phyloP scores from a whole-genome alignment of 208 protist species.

The Vickermania spadyakhi region DNA sequence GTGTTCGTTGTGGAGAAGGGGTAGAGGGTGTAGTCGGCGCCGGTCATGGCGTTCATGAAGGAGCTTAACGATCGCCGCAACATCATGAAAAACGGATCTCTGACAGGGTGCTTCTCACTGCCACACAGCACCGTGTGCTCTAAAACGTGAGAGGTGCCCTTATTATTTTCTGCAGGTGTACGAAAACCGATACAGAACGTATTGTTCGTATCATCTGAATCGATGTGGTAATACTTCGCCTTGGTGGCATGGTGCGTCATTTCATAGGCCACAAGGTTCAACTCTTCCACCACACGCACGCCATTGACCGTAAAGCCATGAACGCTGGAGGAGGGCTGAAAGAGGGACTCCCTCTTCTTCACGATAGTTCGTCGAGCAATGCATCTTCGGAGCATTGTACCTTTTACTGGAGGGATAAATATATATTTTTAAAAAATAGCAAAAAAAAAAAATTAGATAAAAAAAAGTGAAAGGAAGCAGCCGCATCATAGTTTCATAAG shows the following conservation, averaged over 20 bases:
- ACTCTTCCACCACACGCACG: conserved; percentile 49
- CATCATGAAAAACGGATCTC: conserved; percentile 91
- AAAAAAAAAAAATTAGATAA: no score
- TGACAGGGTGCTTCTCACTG: conserved; percentile 92
- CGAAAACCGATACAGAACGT: conserved; percentile 95
- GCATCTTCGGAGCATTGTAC: no score
- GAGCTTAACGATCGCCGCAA: conserved; percentile 81
- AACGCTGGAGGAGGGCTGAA: conserved; percentile 21
- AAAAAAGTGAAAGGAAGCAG: no score
- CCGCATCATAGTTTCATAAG: no score
- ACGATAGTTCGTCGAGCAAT: no score
- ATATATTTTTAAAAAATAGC: no score
- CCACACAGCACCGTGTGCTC: conserved; percentile 97
- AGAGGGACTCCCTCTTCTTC: conserved; percentile 16
- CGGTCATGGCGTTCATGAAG: conserved; percentile 93
- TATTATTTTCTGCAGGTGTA: conserved; percentile 90
- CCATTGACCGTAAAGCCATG: conserved; percentile 63
- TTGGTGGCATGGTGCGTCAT: conserved; percentile 63
- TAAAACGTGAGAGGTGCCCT: conserved; percentile 94
- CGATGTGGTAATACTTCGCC: conserved; percentile 88
- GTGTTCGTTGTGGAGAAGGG: conserved; percentile 89
- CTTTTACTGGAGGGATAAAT: no score
- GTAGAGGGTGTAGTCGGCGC: conserved; percentile 91
- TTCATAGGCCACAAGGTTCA: conserved; percentile 73
- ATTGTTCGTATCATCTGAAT: conserved; percentile 93